These are phyloP conservation scores for Chlorella sp. DNA, from an alignment of 139 green algal species.

Conservation along the genomic window DNA sequence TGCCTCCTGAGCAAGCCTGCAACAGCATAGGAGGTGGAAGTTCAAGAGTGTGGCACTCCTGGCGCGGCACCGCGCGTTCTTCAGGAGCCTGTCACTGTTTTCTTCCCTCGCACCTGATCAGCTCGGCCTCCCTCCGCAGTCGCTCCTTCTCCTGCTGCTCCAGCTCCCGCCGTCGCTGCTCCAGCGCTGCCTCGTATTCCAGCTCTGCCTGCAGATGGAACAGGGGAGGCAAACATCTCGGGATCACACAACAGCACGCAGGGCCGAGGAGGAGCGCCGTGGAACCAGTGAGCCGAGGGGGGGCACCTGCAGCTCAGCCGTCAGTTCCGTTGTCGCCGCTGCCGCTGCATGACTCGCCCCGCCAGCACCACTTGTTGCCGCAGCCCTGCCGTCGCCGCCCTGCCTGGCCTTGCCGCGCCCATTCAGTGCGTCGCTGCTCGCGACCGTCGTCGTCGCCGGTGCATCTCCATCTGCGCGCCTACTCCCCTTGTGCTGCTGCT, in stretches of 20 bases:
- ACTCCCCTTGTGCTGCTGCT: conserved; percentile 7
- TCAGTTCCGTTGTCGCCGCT: not conserved
- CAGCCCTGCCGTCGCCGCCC: not conserved
- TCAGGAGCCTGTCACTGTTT: too few relatives aligned
- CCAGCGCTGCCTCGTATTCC: conserved; percentile 70
- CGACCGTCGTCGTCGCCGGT: too few relatives aligned
- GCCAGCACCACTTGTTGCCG: not conserved
- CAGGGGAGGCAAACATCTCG: too few relatives aligned
- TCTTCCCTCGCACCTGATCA: conserved; percentile 50
- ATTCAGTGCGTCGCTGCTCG: too few relatives aligned
- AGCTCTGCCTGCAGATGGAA: conserved; percentile 24
- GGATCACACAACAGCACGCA: too few relatives aligned
- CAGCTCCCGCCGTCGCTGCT: conserved; percentile 63
- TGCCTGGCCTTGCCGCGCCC: not conserved
- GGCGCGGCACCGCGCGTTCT: too few relatives aligned
- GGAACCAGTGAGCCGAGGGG: too few relatives aligned
- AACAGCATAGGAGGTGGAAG: not conserved
- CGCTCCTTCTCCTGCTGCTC: conserved; percentile 64
- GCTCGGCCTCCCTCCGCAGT: conserved; percentile 48
- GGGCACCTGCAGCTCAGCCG: not conserved
- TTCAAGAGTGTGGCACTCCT: not conserved
- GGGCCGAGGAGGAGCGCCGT: too few relatives aligned
- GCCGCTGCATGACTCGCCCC: too few relatives aligned
- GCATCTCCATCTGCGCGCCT: not conserved
- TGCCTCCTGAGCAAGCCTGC: conserved; percentile 24